Evolutionary conservation across 176 grass and related monocot genomes (phyloP), one percentile per base, ranked within the genome.

Genomic region (Triticum dicoccoides): DNA sequence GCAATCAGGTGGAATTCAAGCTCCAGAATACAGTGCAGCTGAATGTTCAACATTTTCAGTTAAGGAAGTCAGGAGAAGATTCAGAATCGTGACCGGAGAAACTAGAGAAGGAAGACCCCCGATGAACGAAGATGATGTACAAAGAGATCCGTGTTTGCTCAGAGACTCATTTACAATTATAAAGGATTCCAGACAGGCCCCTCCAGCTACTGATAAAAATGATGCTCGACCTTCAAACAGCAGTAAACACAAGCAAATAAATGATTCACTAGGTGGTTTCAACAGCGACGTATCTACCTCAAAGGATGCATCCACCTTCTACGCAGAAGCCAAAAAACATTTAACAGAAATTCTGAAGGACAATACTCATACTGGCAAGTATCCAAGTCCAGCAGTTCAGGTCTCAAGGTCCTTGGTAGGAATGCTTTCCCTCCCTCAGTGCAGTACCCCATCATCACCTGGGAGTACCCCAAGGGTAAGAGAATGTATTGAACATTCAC

Each of bases 311-410:
- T 96, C 80, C 82, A 62, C 79, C 30, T 92, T 99, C 67, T 96
- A 96, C 58, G 85, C 91, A 54, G 90, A 94, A 69, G 97, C 94
- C 18, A 99, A 85, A 91, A 99, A 92, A 71, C 97, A 94, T 91
- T 77, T 96, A 63, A 89, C 87, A 42, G 89, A 96, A 32, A 89
- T 96, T 76, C 76, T 96, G 18, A 80, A 91, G 78, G 61, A 84
- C 37, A 88, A 83, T 84, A 89, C 45, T 81, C 76, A 85, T 85
- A 77, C 38, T 37, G 29, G 68, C 79, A 79, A 87, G 61, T 67
- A 52, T 54, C 87, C 88, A 52, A 84, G 41, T 44, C 83, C 88
- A 52, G 76, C 25, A 7, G 65, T 89, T 42, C 85, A 73, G 44
- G 61, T 49, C 73, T 90, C 96, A 84, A 71, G 81, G 81, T 80